A percentile compares a stretch with the other conserved stretches of the same genome.
Conservation (phyloP, 2,329 filamentous ascomycete genomes). For the Aureobasidium pullulans region DNA sequence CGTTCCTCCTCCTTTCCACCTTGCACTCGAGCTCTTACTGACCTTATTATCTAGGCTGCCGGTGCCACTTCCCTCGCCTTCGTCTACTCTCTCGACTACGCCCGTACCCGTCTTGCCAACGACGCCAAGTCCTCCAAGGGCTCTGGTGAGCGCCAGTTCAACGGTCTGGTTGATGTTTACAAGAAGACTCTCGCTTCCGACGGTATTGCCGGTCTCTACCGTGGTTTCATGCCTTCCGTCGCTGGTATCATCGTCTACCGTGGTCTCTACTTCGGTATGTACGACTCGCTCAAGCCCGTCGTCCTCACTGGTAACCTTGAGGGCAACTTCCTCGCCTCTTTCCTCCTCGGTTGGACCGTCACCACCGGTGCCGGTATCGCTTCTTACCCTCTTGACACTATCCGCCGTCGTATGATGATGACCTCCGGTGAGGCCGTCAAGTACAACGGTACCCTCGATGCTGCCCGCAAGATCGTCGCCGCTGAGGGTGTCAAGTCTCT, state of each 20-base stretch:
- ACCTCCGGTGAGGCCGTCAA: constrained; percentile 95
- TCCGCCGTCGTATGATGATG: constrained; percentile 99
- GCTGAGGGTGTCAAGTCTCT: constrained; percentile 97
- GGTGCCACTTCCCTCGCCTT: constrained; percentile 99
- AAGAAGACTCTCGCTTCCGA: constrained; percentile 98
- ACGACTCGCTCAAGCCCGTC: constrained; percentile 99
- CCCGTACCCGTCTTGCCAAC: constrained; percentile 99
- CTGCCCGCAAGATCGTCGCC: constrained; percentile 91
- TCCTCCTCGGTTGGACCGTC: constrained; percentile 96
- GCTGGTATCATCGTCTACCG: constrained; percentile 99
- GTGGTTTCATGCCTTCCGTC: constrained; percentile 99
- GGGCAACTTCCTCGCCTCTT: constrained; percentile 99
- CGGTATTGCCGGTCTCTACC: constrained; percentile 99
- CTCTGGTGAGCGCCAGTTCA: constrained; percentile 98
- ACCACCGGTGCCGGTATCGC: constrained; percentile 99
- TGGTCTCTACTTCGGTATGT: constrained; percentile 99
- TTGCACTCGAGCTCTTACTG: not conserved
- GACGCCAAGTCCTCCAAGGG: constrained; percentile 89
- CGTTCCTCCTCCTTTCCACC: constrained; percentile 33
- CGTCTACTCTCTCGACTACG: constrained; percentile 99
- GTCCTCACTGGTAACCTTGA: constrained; percentile 83
- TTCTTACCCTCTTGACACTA: constrained; percentile 99
- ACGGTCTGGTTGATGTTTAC: constrained; percentile 99
- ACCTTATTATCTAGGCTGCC: constrained; percentile 56
- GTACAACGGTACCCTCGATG: constrained; percentile 96